Evolutionary conservation across 768 basidiomycete genomes (phyloP).

Genomic region (Amyloporia xantha): DNA sequence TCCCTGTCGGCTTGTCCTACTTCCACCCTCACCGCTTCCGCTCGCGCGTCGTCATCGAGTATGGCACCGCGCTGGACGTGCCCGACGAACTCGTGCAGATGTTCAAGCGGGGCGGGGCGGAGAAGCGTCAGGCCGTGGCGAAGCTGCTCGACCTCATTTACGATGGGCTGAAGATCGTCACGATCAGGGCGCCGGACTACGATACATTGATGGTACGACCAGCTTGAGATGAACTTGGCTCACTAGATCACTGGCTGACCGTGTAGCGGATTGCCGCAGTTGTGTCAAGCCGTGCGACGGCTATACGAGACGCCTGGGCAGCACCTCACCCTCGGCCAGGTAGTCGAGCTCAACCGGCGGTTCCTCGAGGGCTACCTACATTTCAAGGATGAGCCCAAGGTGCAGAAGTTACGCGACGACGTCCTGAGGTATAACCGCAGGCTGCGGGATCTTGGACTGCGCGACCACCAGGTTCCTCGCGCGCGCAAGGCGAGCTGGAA

Average conservation of each 20-base stretch:
- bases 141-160: slow-evolving; percentile 89
- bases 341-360: slow-evolving; percentile 89
- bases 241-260: too few species aligned
- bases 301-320: slow-evolving; percentile 93
- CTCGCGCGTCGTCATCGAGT: slow-evolving; percentile 95
- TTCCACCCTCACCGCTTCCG: slow-evolving; percentile 66
- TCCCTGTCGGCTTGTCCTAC: slow-evolving; percentile 44
- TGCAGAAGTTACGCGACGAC: slow-evolving; percentile 70
- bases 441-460: slow-evolving; percentile 81
- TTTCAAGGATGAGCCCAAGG: slow-evolving; percentile 88
- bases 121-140: slow-evolving; percentile 86
- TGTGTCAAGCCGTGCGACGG: slow-evolving; percentile 91
- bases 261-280: slow-evolving; percentile 49
- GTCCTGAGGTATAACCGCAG: slow-evolving; percentile 88
- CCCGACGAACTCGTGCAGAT: slow-evolving; percentile 78
- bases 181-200: slow-evolving; percentile 91
- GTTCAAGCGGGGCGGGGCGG: slow-evolving; percentile 83
- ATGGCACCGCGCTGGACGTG: slow-evolving; percentile 85
- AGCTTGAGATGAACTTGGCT: background rate
- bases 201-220: slow-evolving; percentile 89
- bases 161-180: slow-evolving; percentile 92
- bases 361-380: slow-evolving; percentile 89
- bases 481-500: slow-evolving; percentile 86
- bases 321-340: slow-evolving; percentile 88
- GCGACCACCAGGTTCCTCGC: slow-evolving; percentile 91